A percentile compares a stretch with the other conserved stretches of the same genome.
Evolutionary conservation across 2,329 filamentous ascomycete species (phyloP).

Genomic region (Bipolaris sorokiniana): DNA sequence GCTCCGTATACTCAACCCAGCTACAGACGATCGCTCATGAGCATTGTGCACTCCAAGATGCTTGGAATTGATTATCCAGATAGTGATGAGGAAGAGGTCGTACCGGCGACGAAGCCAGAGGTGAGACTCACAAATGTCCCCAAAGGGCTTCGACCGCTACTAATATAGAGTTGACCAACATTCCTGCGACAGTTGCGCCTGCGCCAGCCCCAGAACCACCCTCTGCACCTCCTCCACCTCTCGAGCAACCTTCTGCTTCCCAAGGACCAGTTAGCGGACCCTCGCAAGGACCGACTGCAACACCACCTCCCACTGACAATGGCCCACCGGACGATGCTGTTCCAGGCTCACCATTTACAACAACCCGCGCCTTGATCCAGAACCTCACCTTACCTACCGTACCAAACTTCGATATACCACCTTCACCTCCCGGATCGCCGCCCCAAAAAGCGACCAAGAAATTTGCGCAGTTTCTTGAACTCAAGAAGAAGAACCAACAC

Average conservation of each 20-base stretch:
- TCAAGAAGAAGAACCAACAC: conserved; percentile 79
- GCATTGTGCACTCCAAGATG: conserved; percentile 33
- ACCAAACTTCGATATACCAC: conserved; percentile 75
- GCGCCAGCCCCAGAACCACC: conserved; percentile 16
- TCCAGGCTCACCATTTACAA: conserved; percentile 69
- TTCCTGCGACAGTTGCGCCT: conserved; percentile 24
- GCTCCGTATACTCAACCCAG: conserved; percentile 27
- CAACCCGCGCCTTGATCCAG: conserved; percentile 68
- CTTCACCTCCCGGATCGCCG: conserved; percentile 68
- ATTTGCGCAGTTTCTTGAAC: conserved; percentile 73
- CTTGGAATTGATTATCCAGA: conserved; percentile 54
- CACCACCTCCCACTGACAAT: conserved; percentile 26
- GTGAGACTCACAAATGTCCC: conserved; percentile 45
- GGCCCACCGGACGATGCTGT: conserved; percentile 25
- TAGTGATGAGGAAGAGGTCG: conserved; percentile 55
- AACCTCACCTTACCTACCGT: conserved; percentile 75
- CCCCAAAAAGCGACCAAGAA: conserved; percentile 63
- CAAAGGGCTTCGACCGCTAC: conserved; percentile 54
- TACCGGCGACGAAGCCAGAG: conserved; percentile 41
- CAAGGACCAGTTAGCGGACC: conserved; percentile 33
- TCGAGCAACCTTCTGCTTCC: conserved; percentile 13
- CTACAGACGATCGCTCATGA: conserved; percentile 3
- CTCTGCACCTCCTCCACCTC: conserved; percentile 14
- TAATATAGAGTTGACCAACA: conserved; percentile 50
- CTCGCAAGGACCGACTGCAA: conserved; percentile 35